Evolutionary conservation across 2,329 filamentous ascomycete species (phyloP), one percentile per base, ranked within the genome.

Genomic region (Myriosclerotinia scirpicola): DNA sequence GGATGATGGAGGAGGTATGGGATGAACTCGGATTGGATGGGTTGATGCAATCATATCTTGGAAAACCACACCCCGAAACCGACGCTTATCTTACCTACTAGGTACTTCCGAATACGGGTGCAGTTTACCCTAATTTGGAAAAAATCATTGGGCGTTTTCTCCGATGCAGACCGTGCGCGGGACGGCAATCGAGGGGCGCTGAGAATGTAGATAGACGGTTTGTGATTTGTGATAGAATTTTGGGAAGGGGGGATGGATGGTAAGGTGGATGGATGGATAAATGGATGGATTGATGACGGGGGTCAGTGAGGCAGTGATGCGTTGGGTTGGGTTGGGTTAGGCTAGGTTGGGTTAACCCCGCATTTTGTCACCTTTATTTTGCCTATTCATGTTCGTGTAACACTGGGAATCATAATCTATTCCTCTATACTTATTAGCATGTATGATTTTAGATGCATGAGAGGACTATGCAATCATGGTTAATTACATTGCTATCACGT

Each of bases 311-410:
- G 44, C 44, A 46, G 26, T 26, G 26, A 26, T 26, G 26, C 26
- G 26, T 26, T 26, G 26, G 30, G 30, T 34, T 34, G 30, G 30
- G 30, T 34, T 34, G 30, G 30, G 30, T n/a, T n/a, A 5, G 42
- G 36, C 26, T 20, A 7, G 54, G 22, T 26, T 60, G 56, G 42
- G 56, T 12, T 34, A 46, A 60, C 56, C 56, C 56, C 56, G 42
- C 42, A 60, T 60, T 48, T n/a, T 34, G 15, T 46, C 40, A 59
- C 55, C 34, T 46, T 59, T 2, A 30, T 9, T 48, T 60, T 42
- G 48, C 56, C 15, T 48, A 42, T 42, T 34, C 30, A 34, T 34
- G 30, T 34, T 34, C 4, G 30, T 5, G 30, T 34, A 50, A 50
- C 58, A 20, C 30, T 17, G 30, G 42, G 44, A 12, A 22, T 14